Percentiles rank a stretch among this genome's conserved stretches.
Evolutionary conservation across 1,139 yeast species (phyloP).

Genomic region (Arxiozyma heterogenica): DNA sequence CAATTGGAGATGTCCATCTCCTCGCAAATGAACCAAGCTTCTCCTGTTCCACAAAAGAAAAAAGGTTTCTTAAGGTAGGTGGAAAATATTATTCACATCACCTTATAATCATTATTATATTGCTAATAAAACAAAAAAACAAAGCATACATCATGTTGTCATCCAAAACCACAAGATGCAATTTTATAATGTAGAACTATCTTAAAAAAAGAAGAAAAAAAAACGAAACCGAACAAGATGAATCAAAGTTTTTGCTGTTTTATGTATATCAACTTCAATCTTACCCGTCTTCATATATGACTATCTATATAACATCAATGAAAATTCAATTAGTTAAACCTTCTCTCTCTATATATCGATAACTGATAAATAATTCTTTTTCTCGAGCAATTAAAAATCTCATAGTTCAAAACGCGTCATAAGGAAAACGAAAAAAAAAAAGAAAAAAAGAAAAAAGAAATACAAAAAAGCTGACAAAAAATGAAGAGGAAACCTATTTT

Average conservation of each 20-base stretch:
- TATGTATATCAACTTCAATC: neutral
- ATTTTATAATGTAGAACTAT: neutral
- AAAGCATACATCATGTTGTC: neutral
- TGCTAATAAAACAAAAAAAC: no score
- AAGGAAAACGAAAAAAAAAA: no score
- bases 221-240: no score
- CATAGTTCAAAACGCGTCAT: neutral
- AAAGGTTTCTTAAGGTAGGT: constrained; percentile 53
- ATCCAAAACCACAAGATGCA: neutral
- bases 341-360: neutral
- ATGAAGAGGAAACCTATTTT: neutral
- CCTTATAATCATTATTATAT: no score
- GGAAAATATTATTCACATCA: no score
- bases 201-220: neutral
- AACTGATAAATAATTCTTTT: neutral
- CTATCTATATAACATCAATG: neutral
- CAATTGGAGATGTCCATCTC: constrained; percentile 60
- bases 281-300: neutral
- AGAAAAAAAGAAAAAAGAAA: no score
- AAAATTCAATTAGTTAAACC: neutral
- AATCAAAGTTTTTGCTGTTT: neutral
- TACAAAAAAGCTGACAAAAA: neutral
- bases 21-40: constrained; percentile 35
- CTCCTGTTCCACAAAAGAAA: constrained; percentile 43
- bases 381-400: neutral